Evolutionary conservation across 2,329 filamentous ascomycete genomes (phyloP), one percentile per base, ranked within the genome.

Genomic region (Sarocladium strictum): DNA sequence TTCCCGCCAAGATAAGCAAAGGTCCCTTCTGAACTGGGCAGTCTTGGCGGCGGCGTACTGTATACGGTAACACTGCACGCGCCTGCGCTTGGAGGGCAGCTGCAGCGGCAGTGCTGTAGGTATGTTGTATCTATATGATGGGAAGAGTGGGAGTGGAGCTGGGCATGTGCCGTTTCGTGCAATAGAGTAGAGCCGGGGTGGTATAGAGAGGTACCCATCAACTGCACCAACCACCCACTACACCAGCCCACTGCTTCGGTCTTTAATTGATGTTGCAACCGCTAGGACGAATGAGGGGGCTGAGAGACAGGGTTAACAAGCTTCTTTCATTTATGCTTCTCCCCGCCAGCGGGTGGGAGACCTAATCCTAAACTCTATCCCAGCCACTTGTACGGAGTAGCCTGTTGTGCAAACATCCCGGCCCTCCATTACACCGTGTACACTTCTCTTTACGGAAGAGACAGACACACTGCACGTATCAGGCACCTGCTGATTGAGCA

Each of bases 1-100:
- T 24, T 24, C 10, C 43, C 43, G 43, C 43, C 43, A 47, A 47
- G 43, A 47, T 47, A 47, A 47, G 43, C 43, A 47, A 47, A 47
- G 43, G 43, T 47, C 43, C 43, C 43, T 47, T 47, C 43, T 47
- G 9, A 47, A 47, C 40, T 47, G 23, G 43, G 43, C 23, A 29
- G 43, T 29, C 43, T 47, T 7, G 43, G 43, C 43, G 43, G 3
- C n/a, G n/a, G n/a, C n/a, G n/a, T n/a, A n/a, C n/a, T n/a, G n/a
- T n/a, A 17, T 14, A 7, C n/a, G 12, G 23, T n/a, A 47, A 27
- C 21, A 43, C 17, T 15, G 21, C 40, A 23, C 40, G 40, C 40
- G 40, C 40, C 5, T 15, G 10, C 15, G 40, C 12, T 12, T 32
- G 29, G 7, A 32, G 7, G 6, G 29, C 12, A 32, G 6, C 12